A percentile compares a stretch with the other conserved stretches of the same genome.
Conservation (phyloP, 75 land plant species). For the Chamaecyparis obtusa region DNA sequence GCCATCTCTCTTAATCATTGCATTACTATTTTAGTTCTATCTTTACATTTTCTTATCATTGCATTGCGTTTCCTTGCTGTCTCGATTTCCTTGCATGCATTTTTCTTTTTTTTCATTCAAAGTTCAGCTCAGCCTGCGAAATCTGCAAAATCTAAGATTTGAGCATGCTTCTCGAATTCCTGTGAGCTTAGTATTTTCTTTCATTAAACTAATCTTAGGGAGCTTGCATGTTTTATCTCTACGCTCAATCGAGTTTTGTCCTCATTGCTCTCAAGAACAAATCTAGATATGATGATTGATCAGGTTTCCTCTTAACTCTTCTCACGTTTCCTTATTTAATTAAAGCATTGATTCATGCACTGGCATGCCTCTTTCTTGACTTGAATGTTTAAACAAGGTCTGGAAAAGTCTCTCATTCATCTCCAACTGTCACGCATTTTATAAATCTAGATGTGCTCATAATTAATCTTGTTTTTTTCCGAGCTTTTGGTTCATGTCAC, state of each 20-base stretch:
- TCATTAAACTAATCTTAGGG: neutral
- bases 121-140: no score
- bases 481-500: neutral
- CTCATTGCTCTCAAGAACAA: neutral
- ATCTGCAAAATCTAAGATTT: no score
- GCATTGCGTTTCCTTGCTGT: no score
- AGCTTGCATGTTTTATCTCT: neutral
- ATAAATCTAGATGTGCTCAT: constrained; percentile 61
- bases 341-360: neutral
- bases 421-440: constrained; percentile 55
- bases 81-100: no score
- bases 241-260: neutral
- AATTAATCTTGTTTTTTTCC: neutral
- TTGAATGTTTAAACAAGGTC: neutral
- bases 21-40: no score
- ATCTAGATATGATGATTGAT: neutral
- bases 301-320: neutral
- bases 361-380: neutral
- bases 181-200: neutral
- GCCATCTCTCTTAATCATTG: no score
- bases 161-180: constrained; percentile 4
- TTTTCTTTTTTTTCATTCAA: no score
- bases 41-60: no score
- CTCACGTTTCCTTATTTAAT: no score
- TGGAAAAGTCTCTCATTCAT: neutral